Base-by-base conservation (phyloP, 2,329 filamentous ascomycete genomes). In the Calonectria leucothoes region DNA sequence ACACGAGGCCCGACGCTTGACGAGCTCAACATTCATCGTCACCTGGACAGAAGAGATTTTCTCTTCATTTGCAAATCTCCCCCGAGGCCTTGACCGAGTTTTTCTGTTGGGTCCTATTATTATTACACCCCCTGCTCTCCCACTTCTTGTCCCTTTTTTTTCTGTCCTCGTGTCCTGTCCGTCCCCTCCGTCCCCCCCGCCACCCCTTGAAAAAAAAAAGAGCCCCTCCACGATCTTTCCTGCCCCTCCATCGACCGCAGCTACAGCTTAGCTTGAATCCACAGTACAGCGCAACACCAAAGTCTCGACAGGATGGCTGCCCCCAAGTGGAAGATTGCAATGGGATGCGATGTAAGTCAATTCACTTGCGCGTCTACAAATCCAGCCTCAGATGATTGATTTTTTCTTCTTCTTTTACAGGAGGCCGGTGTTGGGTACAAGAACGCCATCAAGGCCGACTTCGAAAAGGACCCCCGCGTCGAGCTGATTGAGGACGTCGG, bases 391-490 rank as follows among this genome's bases (percentile, higher is more conserved):
- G n/a, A 17, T 25, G 23, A 5, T 6, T 42, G 45, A 55, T 31
- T n/a, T 12, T 55, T 57, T 61, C 27, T 37, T 15, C 5, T 31
- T 7, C 20, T 6, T 20, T 11, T n/a, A 4, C 69, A 90, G 88
- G 93, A 95, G 79, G 94, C 94, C 73, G 95, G 95, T 82, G 89
- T 94, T 80, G 87, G 86, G 78, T 97, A 97, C 90, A 97, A 96
- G 85, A 91, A 92, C 82, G 90, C 91, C 78, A 93, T 97, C 86
- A 94, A 94, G 82, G 87, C 89, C 66, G 92, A 95, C 81, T 91
- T 97, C 74, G 88, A 93, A 77, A 87, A 90, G 61, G 91, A 94
- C 84, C 85, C 90, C 3, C 91, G 92, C 74, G 94, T 97, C 42
- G 61, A 59, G 23, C 35, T 61, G 76, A 85, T 88, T 70, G 88